Base-by-base conservation (phyloP, 202 grass and related monocot species). In the Carex arenaria region DNA sequence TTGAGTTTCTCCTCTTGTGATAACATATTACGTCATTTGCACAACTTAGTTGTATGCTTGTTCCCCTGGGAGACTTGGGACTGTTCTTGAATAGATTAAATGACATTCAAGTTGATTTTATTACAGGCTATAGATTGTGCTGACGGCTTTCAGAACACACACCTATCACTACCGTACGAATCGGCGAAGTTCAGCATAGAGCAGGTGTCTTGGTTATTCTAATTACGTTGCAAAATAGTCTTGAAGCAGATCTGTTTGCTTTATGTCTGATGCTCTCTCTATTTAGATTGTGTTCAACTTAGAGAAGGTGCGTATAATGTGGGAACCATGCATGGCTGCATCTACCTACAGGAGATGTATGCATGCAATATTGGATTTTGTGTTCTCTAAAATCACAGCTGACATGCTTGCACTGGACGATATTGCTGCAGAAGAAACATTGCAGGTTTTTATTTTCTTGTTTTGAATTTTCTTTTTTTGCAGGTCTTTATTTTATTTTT, bases 361-460 rank as follows among this genome's bases (percentile, higher is more conserved):
- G 91, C 86, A 67, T 80, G 67, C 82, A 84, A 63, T 95, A 61
- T 87, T 98, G 87, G 86, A 92, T 86, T 89, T 85, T 68, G 83
- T 93, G 64, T 95, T 98, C 85, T 95, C 91, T 85, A 93, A 88
- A 90, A 93, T 98, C 52, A 92, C 93, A 67, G 87, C 71, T 64
- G 95, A 98, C 78, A 92, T 98, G 93, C 93, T 95, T 80, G 72
- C 90, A 65, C 93, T 98, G 87, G 95, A 95, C 85, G 95, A 98
- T 79, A 95, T 98, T 86, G 95, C 95, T 81, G 95, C 91, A 84
- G 93, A 93, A 78, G 95, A 98, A 85, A 95, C 95, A 55, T 86
- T 98, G 69, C 89, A 98, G 95, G 93, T 98, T 52, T 22, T 79
- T 22, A 52, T 43, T 57, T 17, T 31, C 0, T 38, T 40, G 12